Evolutionary conservation across 1,139 yeast species (phyloP).

Genomic region (Debaryomycetaceae sp.): DNA sequence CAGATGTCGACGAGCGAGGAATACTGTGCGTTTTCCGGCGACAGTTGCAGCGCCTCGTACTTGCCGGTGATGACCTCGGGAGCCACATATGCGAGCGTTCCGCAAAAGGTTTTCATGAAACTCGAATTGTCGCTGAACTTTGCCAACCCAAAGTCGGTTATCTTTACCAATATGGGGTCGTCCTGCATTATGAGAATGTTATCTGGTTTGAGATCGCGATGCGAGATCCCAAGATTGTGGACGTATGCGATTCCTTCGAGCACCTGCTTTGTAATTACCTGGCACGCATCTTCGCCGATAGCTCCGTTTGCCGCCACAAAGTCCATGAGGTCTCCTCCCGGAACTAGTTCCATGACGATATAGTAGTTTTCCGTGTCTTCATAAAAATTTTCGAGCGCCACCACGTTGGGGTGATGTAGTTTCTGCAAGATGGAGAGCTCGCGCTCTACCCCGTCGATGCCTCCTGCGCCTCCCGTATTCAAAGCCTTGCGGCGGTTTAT

Average conservation of each 20-base stretch:
- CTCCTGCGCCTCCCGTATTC: slow-evolving; percentile 54
- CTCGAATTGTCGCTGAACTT: slow-evolving; percentile 70
- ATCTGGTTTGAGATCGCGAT: slow-evolving; percentile 88
- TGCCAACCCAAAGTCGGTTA: slow-evolving; percentile 89
- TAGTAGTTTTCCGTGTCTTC: slow-evolving; percentile 76
- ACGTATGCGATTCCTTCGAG: slow-evolving; percentile 78
- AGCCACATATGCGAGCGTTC: slow-evolving; percentile 84
- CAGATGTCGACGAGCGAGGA: slow-evolving; percentile 90
- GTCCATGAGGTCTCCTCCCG: slow-evolving; percentile 98
- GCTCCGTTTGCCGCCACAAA: slow-evolving; percentile 88
- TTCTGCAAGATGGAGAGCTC: slow-evolving; percentile 73
- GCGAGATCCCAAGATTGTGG: slow-evolving; percentile 82
- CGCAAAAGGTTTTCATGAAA: slow-evolving; percentile 80
- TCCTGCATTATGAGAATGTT: slow-evolving; percentile 84
- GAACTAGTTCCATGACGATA: slow-evolving; percentile 87
- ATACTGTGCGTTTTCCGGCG: slow-evolving; percentile 33
- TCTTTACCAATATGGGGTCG: slow-evolving; percentile 80
- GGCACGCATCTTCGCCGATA: slow-evolving; percentile 81
- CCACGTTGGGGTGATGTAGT: slow-evolving; percentile 77
- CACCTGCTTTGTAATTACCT: slow-evolving; percentile 76
- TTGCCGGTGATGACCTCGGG: slow-evolving; percentile 86
- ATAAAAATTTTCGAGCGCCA: slow-evolving; percentile 68
- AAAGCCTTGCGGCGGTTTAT: slow-evolving; percentile 73
- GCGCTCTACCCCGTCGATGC: slow-evolving; percentile 60
- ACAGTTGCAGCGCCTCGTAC: slow-evolving; percentile 27